Base-by-base conservation (phyloP, 805 yeast genomes). In the Barnettozyma populi region DNA sequence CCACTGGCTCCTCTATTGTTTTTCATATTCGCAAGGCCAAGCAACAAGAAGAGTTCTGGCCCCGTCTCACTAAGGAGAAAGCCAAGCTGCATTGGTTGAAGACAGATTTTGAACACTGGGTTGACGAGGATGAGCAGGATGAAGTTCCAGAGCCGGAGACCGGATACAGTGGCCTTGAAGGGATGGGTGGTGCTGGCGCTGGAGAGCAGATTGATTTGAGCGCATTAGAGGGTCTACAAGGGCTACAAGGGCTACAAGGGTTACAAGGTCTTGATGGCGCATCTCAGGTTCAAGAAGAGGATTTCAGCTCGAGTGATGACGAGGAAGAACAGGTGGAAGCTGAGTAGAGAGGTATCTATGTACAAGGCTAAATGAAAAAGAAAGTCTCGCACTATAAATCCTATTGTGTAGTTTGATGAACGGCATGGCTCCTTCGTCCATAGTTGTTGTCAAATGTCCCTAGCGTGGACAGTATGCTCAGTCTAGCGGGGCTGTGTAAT, bases 41-140 rank as follows among this genome's bases (percentile, higher is more conserved):
- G 47, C 64, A 75, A 20, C 73, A 78, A 56, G 79, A 72, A 49
- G 97, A 90, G 63, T 92, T 69, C 75, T 92, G 99, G 99, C 98
- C 99, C 57, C 80, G 98, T 63, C 76, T 92, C 65, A 85, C 90
- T 48, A 90, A 90, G 70, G 90, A 86, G 60, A 88, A 90, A 72
- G 74, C 78, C 61, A 89, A 83, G 65, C 78, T 76, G 52, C 88
- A 82, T 55, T 87, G 78, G 68, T 79, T 92, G 64, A 86, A 87
- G 74, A 92, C 99, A 13, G 98, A 92, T 64, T 92, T 92, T 63
- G 96, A 90, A 72, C 87, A 84, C 68, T 92, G 99, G 99, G 96
- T 87, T 36, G 99, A 92, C 64, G 98, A 92, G 72, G 99, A 92
- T 64, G 99, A 92, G 70, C 99, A 92, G 70, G 75, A 70, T 31